Evolutionary conservation across 768 basidiomycete species (phyloP).

Genomic region (Stropharia rugosoannulata): DNA sequence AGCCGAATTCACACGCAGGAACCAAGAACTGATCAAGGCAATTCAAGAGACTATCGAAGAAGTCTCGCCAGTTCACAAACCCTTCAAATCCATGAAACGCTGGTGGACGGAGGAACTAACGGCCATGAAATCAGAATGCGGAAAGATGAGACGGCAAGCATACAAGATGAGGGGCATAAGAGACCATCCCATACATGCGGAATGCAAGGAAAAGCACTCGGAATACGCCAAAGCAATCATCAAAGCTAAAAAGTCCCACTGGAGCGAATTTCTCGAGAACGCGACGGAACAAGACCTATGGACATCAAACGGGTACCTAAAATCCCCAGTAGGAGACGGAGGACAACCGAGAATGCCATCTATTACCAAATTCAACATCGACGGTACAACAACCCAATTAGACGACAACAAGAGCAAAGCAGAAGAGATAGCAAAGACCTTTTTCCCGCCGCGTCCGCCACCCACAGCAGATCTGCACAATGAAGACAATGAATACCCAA

Average conservation of each 20-base stretch:
- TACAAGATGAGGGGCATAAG: neutral
- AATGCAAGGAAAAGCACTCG: neutral
- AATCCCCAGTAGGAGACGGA: neutral
- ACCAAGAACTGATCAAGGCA: neutral
- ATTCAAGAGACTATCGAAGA: neutral
- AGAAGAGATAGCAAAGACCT: constrained; percentile 14
- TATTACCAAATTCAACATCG: neutral
- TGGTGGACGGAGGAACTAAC: neutral
- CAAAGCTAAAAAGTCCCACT: neutral
- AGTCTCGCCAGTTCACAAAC: too few species aligned
- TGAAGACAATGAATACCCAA: constrained; percentile 4
- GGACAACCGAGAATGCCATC: neutral
- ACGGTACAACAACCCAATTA: neutral
- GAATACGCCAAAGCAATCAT: neutral
- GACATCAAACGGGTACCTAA: neutral
- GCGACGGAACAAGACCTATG: neutral
- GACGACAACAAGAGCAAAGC: constrained; percentile 22
- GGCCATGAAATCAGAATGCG: neutral
- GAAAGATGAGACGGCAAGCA: neutral
- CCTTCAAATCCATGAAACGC: neutral
- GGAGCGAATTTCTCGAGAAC: neutral
- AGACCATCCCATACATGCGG: neutral
- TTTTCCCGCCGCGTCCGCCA: constrained; percentile 23
- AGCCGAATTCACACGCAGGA: too few species aligned
- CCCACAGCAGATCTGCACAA: too few species aligned